Percentiles rank a stretch among this genome's conserved stretches.
These are phyloP conservation scores for Geosmithia flava DNA, from an alignment of 2,329 filamentous ascomycete genomes.

Conservation along the genomic window DNA sequence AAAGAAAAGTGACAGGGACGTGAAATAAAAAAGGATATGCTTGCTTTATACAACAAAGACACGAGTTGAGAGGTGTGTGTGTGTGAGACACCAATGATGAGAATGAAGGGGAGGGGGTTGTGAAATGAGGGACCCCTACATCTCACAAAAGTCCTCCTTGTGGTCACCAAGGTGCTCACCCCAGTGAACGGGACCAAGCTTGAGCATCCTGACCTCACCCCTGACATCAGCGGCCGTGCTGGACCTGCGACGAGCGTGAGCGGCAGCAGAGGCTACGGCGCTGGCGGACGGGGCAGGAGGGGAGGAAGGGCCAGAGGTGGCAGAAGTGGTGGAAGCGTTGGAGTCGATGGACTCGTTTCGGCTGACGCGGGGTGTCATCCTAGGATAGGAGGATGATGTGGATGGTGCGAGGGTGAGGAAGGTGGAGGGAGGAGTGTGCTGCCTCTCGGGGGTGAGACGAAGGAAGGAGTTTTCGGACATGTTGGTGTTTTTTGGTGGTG, in stretches of 20 bases:
- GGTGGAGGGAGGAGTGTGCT: constrained; percentile 3
- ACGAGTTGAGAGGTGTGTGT: too few relatives aligned
- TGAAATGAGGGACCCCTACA: too few relatives aligned
- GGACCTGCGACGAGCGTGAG: constrained; percentile 22
- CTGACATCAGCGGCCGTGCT: constrained; percentile 14
- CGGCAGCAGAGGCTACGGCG: constrained; percentile 7
- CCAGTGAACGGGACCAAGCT: constrained; percentile 52
- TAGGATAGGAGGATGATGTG: constrained; percentile 43
- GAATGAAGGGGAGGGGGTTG: neutral
- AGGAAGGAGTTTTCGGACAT: constrained; percentile 3
- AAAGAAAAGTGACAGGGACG: too few relatives aligned
- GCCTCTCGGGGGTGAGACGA: constrained; percentile 1
- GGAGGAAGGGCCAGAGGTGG: too few relatives aligned
- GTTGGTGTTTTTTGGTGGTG: neutral
- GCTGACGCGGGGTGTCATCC: constrained; percentile 8
- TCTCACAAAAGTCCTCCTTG: constrained; percentile 43
- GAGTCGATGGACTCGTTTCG: neutral
- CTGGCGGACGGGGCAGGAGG: constrained; percentile 1
- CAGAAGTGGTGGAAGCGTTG: constrained; percentile 5
- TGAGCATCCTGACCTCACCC: constrained; percentile 39
- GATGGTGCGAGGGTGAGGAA: constrained; percentile 49
- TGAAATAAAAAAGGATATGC: too few relatives aligned
- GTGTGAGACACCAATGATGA: too few relatives aligned
- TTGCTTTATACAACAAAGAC: too few relatives aligned
- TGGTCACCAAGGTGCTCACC: constrained; percentile 45